Conservation (phyloP, 1,139 yeast genomes). For the Taphrina pruni region DNA sequence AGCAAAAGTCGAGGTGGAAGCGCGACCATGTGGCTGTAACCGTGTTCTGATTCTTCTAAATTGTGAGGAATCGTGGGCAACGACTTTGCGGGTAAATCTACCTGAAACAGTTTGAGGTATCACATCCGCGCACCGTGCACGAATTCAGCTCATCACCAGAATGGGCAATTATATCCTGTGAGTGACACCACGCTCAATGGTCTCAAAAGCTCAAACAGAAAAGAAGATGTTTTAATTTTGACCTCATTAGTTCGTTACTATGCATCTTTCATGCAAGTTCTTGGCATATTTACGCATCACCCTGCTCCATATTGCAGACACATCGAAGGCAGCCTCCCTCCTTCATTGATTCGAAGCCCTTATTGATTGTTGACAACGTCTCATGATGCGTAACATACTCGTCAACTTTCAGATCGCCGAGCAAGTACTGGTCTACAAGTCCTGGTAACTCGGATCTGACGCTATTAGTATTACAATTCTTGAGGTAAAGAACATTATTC, state of each 20-base stretch:
- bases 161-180: no score
- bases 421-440: slow-evolving; percentile 81
- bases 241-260: background rate
- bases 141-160: no score
- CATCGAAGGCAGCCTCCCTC: slow-evolving; percentile 93
- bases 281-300: background rate
- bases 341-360: slow-evolving; percentile 94
- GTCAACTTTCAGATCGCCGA: slow-evolving; percentile 85
- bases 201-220: no score
- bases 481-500: background rate
- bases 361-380: slow-evolving; percentile 74
- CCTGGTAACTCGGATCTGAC: slow-evolving; percentile 79
- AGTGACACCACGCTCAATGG: no score
- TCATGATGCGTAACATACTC: slow-evolving; percentile 94
- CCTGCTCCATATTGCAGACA: slow-evolving; percentile 61
- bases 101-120: background rate
- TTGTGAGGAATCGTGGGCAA: background rate
- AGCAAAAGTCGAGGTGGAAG: background rate
- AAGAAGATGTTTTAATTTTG: no score
- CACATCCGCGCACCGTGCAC: no score
- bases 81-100: background rate
- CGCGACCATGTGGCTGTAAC: slow-evolving; percentile 4
- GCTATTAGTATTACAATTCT: background rate
- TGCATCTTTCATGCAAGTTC: background rate
- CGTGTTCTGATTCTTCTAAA: background rate